Conservation (phyloP, 2,329 filamentous ascomycete species). For the Atkinsonella texensis region DNA sequence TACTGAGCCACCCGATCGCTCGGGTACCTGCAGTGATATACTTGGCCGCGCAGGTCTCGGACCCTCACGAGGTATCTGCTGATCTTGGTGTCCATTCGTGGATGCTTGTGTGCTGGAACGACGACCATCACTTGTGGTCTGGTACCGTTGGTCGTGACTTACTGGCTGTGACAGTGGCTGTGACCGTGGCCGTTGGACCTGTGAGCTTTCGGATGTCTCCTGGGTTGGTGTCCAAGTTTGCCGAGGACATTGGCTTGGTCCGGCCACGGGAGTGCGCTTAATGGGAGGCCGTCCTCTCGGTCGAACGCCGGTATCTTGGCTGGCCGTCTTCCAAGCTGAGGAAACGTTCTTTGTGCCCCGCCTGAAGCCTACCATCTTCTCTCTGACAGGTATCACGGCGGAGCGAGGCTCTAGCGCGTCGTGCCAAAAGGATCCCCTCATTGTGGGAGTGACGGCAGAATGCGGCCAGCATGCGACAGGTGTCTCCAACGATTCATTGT, state of each 20-base stretch:
- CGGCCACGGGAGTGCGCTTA: constrained; percentile 46
- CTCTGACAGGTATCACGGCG: constrained; percentile 56
- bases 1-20: constrained; percentile 46
- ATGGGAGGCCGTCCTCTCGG: constrained; percentile 69
- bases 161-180: background rate
- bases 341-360: constrained; percentile 79
- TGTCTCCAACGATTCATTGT: constrained; percentile 45
- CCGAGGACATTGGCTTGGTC: constrained; percentile 53
- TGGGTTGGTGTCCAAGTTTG: constrained; percentile 41
- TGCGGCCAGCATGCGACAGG: constrained; percentile 61
- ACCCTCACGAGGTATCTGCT: constrained; percentile 8
- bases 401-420: constrained; percentile 55
- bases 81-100: constrained; percentile 4
- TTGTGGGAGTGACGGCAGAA: constrained; percentile 61
- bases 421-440: constrained; percentile 40
- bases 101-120: background rate
- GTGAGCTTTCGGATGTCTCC: constrained; percentile 25
- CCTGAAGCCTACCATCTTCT: constrained; percentile 33
- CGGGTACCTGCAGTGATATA: constrained; percentile 30
- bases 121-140: background rate
- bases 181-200: constrained; percentile 7
- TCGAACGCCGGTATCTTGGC: constrained; percentile 52
- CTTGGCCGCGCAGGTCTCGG: constrained; percentile 22
- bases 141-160: background rate
- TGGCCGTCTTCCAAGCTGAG: constrained; percentile 71